These are phyloP conservation scores for Podaxis mareebaensis DNA, from an alignment of 768 basidiomycete species.

Conservation along the genomic window DNA sequence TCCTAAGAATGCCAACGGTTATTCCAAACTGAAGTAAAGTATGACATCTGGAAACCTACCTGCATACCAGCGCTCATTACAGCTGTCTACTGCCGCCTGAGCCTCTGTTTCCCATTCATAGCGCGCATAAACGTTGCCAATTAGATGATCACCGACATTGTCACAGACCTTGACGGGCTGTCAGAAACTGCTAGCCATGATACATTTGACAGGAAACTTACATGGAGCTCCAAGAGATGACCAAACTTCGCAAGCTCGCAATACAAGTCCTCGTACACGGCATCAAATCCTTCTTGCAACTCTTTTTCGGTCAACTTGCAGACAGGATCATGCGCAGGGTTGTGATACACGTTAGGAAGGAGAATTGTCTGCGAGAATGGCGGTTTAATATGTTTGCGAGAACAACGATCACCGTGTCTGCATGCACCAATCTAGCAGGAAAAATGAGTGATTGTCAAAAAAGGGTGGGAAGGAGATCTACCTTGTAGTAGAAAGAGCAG, in stretches of 20 bases:
- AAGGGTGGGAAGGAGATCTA: conserved; percentile 31
- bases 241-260: conserved; percentile 95
- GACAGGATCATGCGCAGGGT: conserved; percentile 91
- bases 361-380: conserved; percentile 97
- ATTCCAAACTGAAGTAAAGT: conserved; percentile 9
- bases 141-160: conserved; percentile 98
- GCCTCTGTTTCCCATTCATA: conserved; percentile 99
- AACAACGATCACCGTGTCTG: conserved; percentile 97
- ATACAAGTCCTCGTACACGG: conserved; percentile 94
- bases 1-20: conserved; percentile 44
- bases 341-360: conserved; percentile 97
- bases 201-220: conserved; percentile 35
- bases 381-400: conserved; percentile 96
- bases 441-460: conserved; percentile 15
- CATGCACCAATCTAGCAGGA: conserved; percentile 88
- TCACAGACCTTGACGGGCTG: conserved; percentile 74
- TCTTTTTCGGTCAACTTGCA: conserved; percentile 88
- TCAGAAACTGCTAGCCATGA: conserved; percentile 11
- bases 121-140: conserved; percentile 96
- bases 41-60: conserved; percentile 50
- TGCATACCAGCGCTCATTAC: conserved; percentile 98
- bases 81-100: conserved; percentile 84
- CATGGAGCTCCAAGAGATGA: conserved; percentile 93
- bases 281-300: conserved; percentile 88
- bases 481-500: conserved; percentile 99